Base-by-base conservation (phyloP, 1,139 yeast species). In the Chernovozyma aurita region DNA sequence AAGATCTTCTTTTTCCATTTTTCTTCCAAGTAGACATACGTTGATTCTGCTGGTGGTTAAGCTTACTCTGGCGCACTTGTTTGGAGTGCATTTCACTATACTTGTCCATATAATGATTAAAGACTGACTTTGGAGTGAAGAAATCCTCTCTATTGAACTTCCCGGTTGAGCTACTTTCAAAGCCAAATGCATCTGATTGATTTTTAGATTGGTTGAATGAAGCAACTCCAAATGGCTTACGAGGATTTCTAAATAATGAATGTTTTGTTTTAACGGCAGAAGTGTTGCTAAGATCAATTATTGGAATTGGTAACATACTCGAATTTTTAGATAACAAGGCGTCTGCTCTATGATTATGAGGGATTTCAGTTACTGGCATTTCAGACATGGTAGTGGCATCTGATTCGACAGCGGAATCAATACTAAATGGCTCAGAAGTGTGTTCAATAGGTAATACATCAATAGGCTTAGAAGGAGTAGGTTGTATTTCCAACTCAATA, bases 111-210 rank as follows among this genome's bases (percentile, higher is more conserved):
- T 81, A 82, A 47, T 79, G 82, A 44, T 76, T 76, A 47, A 79
- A 76, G 4, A 79, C 83, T 18, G 88, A 78, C 41, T 82, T 84
- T 2, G 94, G 94, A 2, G 94, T 83, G 52, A 82, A 83, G 47
- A 73, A 80, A 51, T 83, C 90, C 46, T 79, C 83, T 41, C 90
- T 69, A 47, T 75, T 76, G 50, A 76, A 81, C 29, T 55, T 58
- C 61, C 58, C 39, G 61, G 58, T 39, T 59, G 13, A 12, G 3
- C 25, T 25, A 13, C 30, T 17, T 4, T 21, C 29, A 31, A 31
- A 31, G 6, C 36, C 36, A 13, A 13, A 26, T 5, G 17, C 30
- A 17, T 34, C 32, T 6, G 28, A 18, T 16, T 20, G 31, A 59
- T 6, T 63, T 58, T 41, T 61, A 53, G 59, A 70, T 64, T 53